These are phyloP conservation scores for Phyllosticta citrichinensis DNA, from an alignment of 2,329 filamentous ascomycete genomes.

Conservation along the genomic window DNA sequence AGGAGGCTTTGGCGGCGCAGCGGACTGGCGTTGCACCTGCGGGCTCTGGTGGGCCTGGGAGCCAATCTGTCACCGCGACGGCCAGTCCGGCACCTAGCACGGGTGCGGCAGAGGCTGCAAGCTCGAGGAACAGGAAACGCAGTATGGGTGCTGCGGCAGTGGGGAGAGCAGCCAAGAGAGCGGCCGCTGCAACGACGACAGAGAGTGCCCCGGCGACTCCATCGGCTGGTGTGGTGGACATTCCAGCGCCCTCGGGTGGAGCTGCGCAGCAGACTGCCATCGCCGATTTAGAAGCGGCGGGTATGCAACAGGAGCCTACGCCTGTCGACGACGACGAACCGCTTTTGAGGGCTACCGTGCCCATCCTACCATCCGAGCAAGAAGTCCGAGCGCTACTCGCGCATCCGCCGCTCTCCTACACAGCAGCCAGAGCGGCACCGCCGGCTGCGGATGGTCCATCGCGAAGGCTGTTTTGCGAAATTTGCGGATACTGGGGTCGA, in stretches of 20 bases:
- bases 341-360: conserved; percentile 49
- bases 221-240: conserved; percentile 11
- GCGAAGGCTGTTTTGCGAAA: conserved; percentile 59
- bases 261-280: neutral
- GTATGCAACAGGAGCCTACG: neutral
- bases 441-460: conserved; percentile 37
- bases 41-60: neutral
- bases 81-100: conserved; percentile 12
- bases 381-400: conserved; percentile 56
- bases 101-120: neutral
- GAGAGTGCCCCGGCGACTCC: conserved; percentile 1
- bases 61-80: conserved; percentile 7
- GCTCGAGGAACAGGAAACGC: conserved; percentile 3
- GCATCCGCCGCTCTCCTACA: conserved; percentile 57
- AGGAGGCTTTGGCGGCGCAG: conserved; percentile 46
- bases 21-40: conserved; percentile 8
- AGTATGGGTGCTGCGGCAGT: conserved; percentile 6
- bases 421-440: conserved; percentile 45
- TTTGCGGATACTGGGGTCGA: conserved; percentile 74
- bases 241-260: conserved; percentile 13
- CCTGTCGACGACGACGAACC: conserved; percentile 33
- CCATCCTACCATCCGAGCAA: conserved; percentile 46
- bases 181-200: neutral
- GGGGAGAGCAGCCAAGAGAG: conserved; percentile 11
- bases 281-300: neutral